Evolutionary conservation across 1,284 basidiomycete genomes (phyloP).

Genomic region (Sporisorium reilianum): DNA sequence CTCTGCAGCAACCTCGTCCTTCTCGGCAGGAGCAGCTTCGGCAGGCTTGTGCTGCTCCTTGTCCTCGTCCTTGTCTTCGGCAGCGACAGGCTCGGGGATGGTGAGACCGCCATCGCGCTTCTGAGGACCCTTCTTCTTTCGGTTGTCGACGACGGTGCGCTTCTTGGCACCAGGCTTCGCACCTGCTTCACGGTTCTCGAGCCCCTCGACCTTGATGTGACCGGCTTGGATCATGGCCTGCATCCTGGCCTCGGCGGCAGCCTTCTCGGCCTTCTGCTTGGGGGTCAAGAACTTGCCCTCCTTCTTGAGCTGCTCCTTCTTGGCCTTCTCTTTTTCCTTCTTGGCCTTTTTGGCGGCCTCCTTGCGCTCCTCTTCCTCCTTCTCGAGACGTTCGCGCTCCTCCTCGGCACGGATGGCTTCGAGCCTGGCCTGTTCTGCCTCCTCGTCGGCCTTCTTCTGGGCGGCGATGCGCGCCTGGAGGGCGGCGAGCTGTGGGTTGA

Average conservation of each 20-base stretch:
- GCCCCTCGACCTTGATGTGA: conserved; percentile 84
- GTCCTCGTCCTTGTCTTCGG: conserved; percentile 20
- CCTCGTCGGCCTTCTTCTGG: conserved; percentile 67
- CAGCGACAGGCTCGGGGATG: conserved; percentile 43
- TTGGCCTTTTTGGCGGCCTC: conserved; percentile 64
- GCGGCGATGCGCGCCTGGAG: conserved; percentile 67
- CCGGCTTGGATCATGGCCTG: conserved; percentile 90
- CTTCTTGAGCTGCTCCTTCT: conserved; percentile 67
- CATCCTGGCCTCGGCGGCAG: conserved; percentile 88
- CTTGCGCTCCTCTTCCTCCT: conserved; percentile 66
- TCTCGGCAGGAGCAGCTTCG: conserved; percentile 14
- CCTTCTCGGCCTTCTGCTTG: conserved; percentile 94
- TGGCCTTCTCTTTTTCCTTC: conserved; percentile 67
- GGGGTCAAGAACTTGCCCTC: conserved; percentile 69
- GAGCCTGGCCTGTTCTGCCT: conserved; percentile 60
- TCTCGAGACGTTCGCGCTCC: conserved; percentile 65
- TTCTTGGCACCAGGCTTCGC: conserved; percentile 69
- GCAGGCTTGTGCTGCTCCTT: conserved; percentile 19
- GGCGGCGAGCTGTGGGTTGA: conserved; percentile 63
- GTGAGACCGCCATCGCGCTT: conserved; percentile 53
- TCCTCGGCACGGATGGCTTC: conserved; percentile 61
- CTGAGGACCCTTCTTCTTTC: conserved; percentile 82
- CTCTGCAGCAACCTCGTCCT: conserved; percentile 54
- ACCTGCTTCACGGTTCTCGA: conserved; percentile 73
- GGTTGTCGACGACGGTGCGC: conserved; percentile 81